Evolutionary conservation across 352 stramenopile species (phyloP).

Genomic region (Pythium guiyangense): DNA sequence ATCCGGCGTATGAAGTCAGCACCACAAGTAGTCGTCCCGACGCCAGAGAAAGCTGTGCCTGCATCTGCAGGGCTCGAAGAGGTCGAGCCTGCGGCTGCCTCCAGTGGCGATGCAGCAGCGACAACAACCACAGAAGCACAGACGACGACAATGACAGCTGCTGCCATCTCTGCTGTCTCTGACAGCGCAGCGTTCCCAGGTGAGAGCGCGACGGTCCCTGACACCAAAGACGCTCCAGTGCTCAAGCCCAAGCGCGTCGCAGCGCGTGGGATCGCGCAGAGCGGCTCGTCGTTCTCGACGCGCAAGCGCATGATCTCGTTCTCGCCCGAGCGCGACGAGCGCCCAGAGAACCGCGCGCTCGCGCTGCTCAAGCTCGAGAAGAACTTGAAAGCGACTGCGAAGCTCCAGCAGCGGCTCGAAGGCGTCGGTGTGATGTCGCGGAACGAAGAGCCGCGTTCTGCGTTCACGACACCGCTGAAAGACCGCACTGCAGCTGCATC

Average conservation of each 20-base stretch:
- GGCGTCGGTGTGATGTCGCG: slow-evolving; percentile 16
- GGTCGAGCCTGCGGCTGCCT: background rate
- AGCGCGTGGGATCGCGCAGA: slow-evolving; percentile 56
- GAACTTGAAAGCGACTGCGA: slow-evolving; percentile 69
- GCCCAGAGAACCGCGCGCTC: slow-evolving; percentile 42
- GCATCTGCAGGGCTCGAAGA: slow-evolving; percentile 9
- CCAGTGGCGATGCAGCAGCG: background rate
- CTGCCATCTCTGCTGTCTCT: too few species aligned
- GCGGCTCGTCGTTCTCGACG: slow-evolving; percentile 56
- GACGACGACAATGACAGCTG: background rate
- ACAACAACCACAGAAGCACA: background rate
- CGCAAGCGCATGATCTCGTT: slow-evolving; percentile 83
- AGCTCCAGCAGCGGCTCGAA: slow-evolving; percentile 57
- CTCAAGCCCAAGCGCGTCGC: slow-evolving; percentile 17
- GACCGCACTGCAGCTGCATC: background rate
- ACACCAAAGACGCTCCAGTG: background rate
- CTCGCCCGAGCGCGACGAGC: slow-evolving; percentile 57
- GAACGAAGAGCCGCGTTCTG: slow-evolving; percentile 11
- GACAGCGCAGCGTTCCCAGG: background rate
- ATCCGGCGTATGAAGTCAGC: slow-evolving; percentile 10
- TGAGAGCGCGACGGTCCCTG: background rate
- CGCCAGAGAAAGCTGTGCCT: slow-evolving; percentile 21
- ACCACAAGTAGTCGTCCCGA: slow-evolving; percentile 21
- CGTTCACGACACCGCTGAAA: slow-evolving; percentile 14
- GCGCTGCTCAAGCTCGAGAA: slow-evolving; percentile 58